Base-by-base conservation (phyloP, 208 protist species). In the Naegleria fowleri region DNA sequence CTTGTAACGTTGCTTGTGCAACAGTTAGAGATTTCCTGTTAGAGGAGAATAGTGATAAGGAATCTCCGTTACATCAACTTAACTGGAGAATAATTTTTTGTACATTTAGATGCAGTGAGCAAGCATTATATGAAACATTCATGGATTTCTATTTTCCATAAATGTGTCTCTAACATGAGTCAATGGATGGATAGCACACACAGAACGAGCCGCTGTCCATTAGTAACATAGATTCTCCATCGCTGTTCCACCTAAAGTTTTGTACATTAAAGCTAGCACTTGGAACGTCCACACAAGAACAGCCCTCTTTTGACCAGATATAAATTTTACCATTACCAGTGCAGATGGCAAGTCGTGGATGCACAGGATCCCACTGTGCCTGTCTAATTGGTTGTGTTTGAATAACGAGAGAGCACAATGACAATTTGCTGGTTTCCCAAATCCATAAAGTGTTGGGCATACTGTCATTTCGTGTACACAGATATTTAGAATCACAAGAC, bases 371-470 rank as follows among this genome's bases (percentile, higher is more conserved):
- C 90, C 90, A 92, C 29, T 59, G 48, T 48, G 76, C 67, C 5
- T 43, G 38, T 19, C 39, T 83, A 51, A 92, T 86, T 59, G 36
- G 76, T 25, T 52, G 11, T 19, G 43, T 38, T 58, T 88, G 83
- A 22, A 76, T 33, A 29, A 92, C 16, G 40, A 86, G 0, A 7
- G 41, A 52, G 33, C 75, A 75, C 22, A 90, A 25, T 15, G 58
- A 83, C 9, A 86, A 33, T 51, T 88, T 86, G 19, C 43, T 36
- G 33, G 58, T 88, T 40, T 91, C 88, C 89, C 91, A 93, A 13
- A 93, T 59, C 88, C 87, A 93, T n/a, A 92, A 58, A 0, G 55
- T 86, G 25, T 58, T 85, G 0, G 92, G 92, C 89, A 90, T 91
- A 41, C 67, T 43, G 6, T 93, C 92, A 87, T 90, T 88, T 38